Evolutionary conservation across 108 stramenopile genomes (phyloP), one percentile per base, ranked within the genome.

Genomic region (Craspedostauros australis): DNA sequence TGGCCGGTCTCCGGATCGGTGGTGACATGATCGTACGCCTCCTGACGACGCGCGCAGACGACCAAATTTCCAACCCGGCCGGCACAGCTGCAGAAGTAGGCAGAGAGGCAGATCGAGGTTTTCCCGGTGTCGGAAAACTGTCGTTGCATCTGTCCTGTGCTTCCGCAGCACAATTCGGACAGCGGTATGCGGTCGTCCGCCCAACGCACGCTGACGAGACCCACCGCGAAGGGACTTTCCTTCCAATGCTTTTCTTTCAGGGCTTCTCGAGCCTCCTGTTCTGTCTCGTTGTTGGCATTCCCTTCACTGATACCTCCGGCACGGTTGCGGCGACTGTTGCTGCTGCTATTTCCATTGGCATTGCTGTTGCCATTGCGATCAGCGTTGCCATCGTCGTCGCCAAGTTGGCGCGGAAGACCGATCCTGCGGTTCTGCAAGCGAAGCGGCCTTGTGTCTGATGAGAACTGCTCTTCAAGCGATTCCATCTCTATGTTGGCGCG

Each of bases 31-130:
- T 25, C 16, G 36, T 62, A 60, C 33, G 34, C 31, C 45, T 72
- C 71, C 58, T 59, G 66, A 38, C 71, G 66, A 12, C 38, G 4
- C 7, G 50, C 24, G 33, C 71, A 72, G 4, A 72, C 59, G 1
- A 73, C 81, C 84, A 94, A 82, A 51, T 94, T 90, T 19, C 93
- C 93, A 24, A 94, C 83, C 60, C 88, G 57, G 8, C 75, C 73
- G n/a, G 75, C 86, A 5, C 65, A 56, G 6, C 77, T 60, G 55
- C 93, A 90, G 9, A 90, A 59, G 37, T 65, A 33, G 0, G 74
- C 84, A 23, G 80, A 82, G 44, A 75, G 62, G 39, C 61, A 70
- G 24, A 78, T 1, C 80, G 72, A 32, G 77, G 72, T 34, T 68
- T 68, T 18, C 53, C 56, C 18, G 75, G 53, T 80, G 72, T 22